Base-by-base conservation (phyloP, 2,329 filamentous ascomycete species). In the Aspergillus terreus region DNA sequence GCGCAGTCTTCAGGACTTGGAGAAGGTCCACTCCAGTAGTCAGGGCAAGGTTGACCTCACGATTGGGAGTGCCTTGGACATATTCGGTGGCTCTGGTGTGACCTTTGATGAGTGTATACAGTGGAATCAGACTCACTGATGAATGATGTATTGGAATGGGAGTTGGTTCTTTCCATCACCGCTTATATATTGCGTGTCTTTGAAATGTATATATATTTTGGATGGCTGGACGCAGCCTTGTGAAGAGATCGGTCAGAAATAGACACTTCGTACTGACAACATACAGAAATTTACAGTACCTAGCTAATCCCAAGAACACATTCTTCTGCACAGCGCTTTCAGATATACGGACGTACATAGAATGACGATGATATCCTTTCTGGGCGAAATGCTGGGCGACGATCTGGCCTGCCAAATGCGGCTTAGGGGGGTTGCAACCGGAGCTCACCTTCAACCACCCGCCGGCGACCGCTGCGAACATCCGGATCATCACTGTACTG, bases 51-150 rank as follows among this genome's bases (percentile, higher is more conserved):
- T 97, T 19, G 92, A 99, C 67, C 77, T 99, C 62, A 99, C 94
- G 0, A 97, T 97, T 66, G 94, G 94, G 11, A 97, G 94, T 69
- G 94, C 94, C 1, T 74, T 99, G 63, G 94, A 99, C 73, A 91
- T 96, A 59, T 99, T 99, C 70, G 94, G 94, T 7, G 94, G 94
- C 1, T 84, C 78, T 15, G 88, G 90, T 1, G 90, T 96, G 49
- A 90, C 82, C 56, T 91, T 97, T 66, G 86, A 88, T 32, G 92
- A 96, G 51, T 97, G 92, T 69, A 85, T 96, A 33, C 76, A 78
- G 61, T 99, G 94, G 94, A 97, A 97, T 68, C 74, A 71, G 47
- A 57, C 58, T 25, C 66, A 75, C 59, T 71, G 41, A 61, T 48
- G 56, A 42, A 30, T 23, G 23, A 23, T 23, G 23, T 23, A 23